Percentiles rank a stretch among this genome's conserved stretches.
Conservation (phyloP, 495 filamentous ascomycete species). For the Pseudotulostoma volvatum region DNA sequence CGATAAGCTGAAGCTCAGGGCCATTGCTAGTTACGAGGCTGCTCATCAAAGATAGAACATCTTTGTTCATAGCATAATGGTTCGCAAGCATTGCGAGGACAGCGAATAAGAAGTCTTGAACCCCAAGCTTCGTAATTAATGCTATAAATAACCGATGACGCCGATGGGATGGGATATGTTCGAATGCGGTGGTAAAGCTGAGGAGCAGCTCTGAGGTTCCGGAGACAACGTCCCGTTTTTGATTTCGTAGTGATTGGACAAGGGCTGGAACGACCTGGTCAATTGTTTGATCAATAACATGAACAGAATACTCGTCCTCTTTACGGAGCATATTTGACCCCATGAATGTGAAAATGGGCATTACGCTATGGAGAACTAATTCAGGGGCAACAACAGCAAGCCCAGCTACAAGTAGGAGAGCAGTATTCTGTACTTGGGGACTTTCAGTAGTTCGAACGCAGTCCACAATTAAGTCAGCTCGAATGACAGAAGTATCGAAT, state of each 20-base stretch:
- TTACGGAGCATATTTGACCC: constrained; percentile 72
- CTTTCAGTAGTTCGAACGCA: constrained; percentile 78
- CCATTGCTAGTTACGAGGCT: constrained; percentile 33
- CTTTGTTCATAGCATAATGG: constrained; percentile 27
- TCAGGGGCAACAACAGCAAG: constrained; percentile 75
- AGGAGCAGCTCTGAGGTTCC: constrained; percentile 73
- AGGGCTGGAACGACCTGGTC: constrained; percentile 79
- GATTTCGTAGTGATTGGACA: constrained; percentile 67
- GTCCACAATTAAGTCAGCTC: constrained; percentile 76
- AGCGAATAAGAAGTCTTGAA: constrained; percentile 50
- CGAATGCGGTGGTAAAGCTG: constrained; percentile 87
- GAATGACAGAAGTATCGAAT: constrained; percentile 58
- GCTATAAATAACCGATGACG: constrained; percentile 66
- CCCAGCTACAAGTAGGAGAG: constrained; percentile 71
- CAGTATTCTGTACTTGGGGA: constrained; percentile 80
- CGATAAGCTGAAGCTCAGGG: constrained; percentile 46
- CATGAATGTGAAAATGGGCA: constrained; percentile 99
- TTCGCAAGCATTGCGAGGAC: constrained; percentile 32
- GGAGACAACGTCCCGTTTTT: constrained; percentile 56
- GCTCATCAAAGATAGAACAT: constrained; percentile 28
- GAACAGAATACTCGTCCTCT: constrained; percentile 87
- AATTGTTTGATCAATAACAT: constrained; percentile 75
- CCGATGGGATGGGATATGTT: constrained; percentile 78
- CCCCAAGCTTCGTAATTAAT: constrained; percentile 61
- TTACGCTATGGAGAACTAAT: constrained; percentile 82